A percentile compares a stretch with the other conserved stretches of the same genome.
Conservation (phyloP, 2,329 filamentous ascomycete species). For the Botryotinia globosa region DNA sequence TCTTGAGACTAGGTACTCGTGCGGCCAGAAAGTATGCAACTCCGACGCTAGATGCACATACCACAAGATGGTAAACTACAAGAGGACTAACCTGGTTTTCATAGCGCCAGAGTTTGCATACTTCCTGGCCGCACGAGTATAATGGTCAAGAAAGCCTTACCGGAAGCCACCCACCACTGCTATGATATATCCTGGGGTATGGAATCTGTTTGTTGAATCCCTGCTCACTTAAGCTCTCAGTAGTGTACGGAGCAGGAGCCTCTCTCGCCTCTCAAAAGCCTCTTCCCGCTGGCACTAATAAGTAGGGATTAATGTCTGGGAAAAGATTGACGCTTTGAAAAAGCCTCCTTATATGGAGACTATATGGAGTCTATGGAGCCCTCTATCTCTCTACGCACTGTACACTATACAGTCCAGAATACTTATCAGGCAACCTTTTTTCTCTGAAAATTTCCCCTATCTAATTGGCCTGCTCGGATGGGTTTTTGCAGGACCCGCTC, state of each 20-base stretch:
- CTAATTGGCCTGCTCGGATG: not conserved
- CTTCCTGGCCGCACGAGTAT: not conserved
- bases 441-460: not conserved
- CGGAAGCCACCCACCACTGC: not conserved
- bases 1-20: not conserved
- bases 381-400: not conserved
- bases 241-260: not conserved
- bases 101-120: no score
- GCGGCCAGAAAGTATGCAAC: no score
- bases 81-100: no score
- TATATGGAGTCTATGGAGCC: not conserved
- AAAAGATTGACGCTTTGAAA: not conserved
- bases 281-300: conserved; percentile 5
- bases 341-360: not conserved
- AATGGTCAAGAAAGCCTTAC: conserved; percentile 1
- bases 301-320: not conserved
- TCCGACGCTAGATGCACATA: no score
- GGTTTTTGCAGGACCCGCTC: not conserved
- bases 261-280: not conserved
- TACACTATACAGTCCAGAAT: not conserved
- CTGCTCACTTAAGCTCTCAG: not conserved
- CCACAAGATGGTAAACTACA: no score
- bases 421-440: not conserved
- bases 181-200: not conserved
- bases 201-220: not conserved